Evolutionary conservation across 106 monocot species (phyloP).

Genomic region (Dioscorea dumetorum): DNA sequence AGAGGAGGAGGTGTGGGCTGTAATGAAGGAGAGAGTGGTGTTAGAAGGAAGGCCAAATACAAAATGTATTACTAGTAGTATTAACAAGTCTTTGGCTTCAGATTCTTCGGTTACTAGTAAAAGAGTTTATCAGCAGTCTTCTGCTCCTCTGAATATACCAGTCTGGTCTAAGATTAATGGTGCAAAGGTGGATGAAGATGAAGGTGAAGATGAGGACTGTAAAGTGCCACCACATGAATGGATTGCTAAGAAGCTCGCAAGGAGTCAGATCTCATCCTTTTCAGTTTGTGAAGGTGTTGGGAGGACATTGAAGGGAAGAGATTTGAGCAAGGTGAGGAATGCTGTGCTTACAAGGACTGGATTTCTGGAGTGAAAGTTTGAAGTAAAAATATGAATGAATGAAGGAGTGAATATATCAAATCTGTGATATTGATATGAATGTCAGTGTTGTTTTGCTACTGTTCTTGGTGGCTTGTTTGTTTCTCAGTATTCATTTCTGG

Average conservation of each 20-base stretch:
- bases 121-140: conserved; percentile 9
- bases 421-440: too few species aligned
- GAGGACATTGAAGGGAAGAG: conserved; percentile 41
- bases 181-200: conserved; percentile 2
- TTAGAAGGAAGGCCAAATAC: conserved; percentile 2
- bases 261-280: conserved; percentile 28
- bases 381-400: too few species aligned
- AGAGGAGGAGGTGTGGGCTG: conserved; percentile 24
- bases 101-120: background rate
- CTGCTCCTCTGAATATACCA: conserved; percentile 23
- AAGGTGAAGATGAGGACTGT: conserved; percentile 17
- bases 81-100: background rate
- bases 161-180: conserved; percentile 6
- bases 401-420: too few species aligned
- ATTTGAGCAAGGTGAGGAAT: conserved; percentile 39
- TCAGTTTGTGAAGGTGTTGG: conserved; percentile 35
- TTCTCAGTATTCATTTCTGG: too few species aligned
- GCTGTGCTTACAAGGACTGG: conserved; percentile 39
- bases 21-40: background rate
- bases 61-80: background rate
- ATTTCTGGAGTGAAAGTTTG: conserved; percentile 19
- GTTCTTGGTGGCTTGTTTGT: too few species aligned
- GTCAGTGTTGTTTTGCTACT: too few species aligned
- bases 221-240: conserved; percentile 33
- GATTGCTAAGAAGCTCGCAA: conserved; percentile 32